These are phyloP conservation scores for Lactifluus rugatus DNA, from an alignment of 768 basidiomycete species.

Conservation along the genomic window DNA sequence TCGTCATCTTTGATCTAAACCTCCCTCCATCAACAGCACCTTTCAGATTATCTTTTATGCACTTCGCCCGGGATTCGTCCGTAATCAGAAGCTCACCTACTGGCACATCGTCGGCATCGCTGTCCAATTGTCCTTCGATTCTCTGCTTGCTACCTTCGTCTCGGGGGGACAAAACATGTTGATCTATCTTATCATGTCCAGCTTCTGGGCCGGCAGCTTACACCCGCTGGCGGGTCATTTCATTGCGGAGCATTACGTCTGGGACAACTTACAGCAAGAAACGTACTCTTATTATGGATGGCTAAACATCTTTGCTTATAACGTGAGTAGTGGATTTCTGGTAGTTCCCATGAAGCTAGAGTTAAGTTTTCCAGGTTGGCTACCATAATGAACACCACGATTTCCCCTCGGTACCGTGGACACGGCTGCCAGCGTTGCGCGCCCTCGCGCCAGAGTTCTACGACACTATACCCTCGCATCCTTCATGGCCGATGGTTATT, in stretches of 20 bases:
- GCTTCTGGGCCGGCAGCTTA: constrained; percentile 93
- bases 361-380: constrained; percentile 53
- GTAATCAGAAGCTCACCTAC: constrained; percentile 63
- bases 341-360: constrained; percentile 5
- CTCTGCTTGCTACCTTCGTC: constrained; percentile 43
- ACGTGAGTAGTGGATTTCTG: constrained; percentile 43
- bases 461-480: constrained; percentile 76
- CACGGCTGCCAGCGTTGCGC: constrained; percentile 74
- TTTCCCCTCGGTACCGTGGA: constrained; percentile 96
- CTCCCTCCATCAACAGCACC: constrained; percentile 42
- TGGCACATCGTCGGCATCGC: constrained; percentile 82
- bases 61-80: constrained; percentile 86
- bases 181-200: constrained; percentile 76
- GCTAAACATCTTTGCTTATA: constrained; percentile 85
- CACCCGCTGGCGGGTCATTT: constrained; percentile 98
- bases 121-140: constrained; percentile 64
- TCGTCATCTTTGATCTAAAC: background rate
- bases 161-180: constrained; percentile 39
- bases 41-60: constrained; percentile 99
- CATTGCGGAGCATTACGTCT: constrained; percentile 94
- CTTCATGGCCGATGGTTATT: constrained; percentile 91
- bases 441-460: constrained; percentile 88
- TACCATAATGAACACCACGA: constrained; percentile 99
- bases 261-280: constrained; percentile 88
- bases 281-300: constrained; percentile 96